Base-by-base conservation (phyloP, 2,329 filamentous ascomycete species). In the Hymenoscyphus fraxineus region DNA sequence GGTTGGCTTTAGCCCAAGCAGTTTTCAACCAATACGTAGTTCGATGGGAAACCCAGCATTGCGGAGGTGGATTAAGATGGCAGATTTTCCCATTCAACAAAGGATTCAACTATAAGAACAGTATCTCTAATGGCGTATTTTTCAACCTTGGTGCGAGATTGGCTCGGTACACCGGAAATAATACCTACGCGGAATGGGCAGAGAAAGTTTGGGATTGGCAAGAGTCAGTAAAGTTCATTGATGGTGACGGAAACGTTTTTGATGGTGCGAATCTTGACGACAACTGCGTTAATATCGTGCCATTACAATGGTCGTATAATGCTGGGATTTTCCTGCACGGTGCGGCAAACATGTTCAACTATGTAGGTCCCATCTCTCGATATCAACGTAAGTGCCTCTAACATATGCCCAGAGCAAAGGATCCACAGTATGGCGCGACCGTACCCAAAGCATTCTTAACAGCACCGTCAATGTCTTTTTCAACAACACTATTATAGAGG, bases 71-170 rank as follows among this genome's bases (percentile, higher is more conserved):
- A 4, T 76, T 95, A 64, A 85, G 90, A 67, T 94, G 91, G 90
- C 92, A 96, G 77, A 92, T 96, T 59, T 94, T 90, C 74, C 81
- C 84, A 1, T 92, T 90, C 80, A 94, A 96, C 74, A 86, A 84
- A 41, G 92, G 92, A n/a, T 96, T 88, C 77, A 83, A 88, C 70
- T 92, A 93, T 81, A 94, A 87, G 72, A 87, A 87, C 66, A 83
- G 84, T 19, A 86, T 87, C 66, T 85, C 84, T 0, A 84, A 86
- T 67, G 84, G 82, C 3, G 84, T 83, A 65, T 85, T 86, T 76
- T 86, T 87, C 74, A 83, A 85, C 60, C 75, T 87, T 5, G 84
- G 82, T 15, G 86, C 89, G 1, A 85, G 90, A 7, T 80, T 93
- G 6, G 89, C 88, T 1, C 81, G 88, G 13, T 94, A 92, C 76